Conservation (phyloP, 2,329 filamentous ascomycete species). For the Aspergillus bombycis region DNA sequence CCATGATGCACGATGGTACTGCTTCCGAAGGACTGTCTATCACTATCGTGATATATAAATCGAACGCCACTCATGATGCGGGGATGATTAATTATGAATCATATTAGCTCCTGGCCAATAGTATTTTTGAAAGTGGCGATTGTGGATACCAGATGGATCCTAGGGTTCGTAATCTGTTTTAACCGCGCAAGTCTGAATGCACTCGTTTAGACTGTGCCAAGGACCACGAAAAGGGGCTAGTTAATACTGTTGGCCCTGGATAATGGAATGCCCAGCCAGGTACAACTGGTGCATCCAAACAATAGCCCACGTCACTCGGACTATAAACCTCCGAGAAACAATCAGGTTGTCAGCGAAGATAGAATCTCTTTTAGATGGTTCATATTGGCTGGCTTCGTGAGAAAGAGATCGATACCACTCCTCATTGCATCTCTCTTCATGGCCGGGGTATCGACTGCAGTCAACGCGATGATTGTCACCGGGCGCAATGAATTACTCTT, state of each 20-base stretch:
- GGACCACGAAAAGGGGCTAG: too few species aligned
- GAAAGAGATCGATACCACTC: slow-evolving; percentile 35
- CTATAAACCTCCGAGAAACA: background rate
- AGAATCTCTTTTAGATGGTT: background rate
- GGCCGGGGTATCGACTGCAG: slow-evolving; percentile 31
- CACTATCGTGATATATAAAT: background rate
- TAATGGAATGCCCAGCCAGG: background rate
- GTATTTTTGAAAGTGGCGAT: background rate
- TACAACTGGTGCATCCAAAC: background rate
- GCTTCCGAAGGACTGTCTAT: background rate
- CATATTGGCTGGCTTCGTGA: slow-evolving; percentile 31
- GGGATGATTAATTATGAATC: background rate
- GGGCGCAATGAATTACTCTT: slow-evolving; percentile 10
- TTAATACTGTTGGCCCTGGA: background rate
- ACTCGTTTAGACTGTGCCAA: too few species aligned
- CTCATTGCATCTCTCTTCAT: slow-evolving; percentile 33
- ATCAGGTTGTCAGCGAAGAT: background rate
- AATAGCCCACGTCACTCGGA: background rate
- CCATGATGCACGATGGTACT: background rate
- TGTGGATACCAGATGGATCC: background rate
- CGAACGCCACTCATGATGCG: background rate
- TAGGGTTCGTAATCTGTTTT: too few species aligned
- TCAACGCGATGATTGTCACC: slow-evolving; percentile 32
- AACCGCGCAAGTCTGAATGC: too few species aligned
- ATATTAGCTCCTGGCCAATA: background rate